Conservation (phyloP, 768 basidiomycete genomes). For the Termitomyces sp. region DNA sequence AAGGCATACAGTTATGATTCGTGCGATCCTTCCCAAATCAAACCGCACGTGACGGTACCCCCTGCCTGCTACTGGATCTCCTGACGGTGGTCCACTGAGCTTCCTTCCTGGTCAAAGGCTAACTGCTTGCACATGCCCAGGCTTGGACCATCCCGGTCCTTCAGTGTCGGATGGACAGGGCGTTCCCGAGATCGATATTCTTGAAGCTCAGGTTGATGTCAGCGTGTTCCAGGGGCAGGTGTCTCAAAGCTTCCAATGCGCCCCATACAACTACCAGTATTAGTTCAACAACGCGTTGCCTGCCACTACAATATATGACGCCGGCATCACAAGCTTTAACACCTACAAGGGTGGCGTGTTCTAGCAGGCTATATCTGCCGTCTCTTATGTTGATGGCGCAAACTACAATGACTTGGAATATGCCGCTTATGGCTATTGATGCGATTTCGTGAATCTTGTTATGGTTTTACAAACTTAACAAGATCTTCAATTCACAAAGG, state of each 20-base stretch:
- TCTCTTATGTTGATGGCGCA: constrained; percentile 48
- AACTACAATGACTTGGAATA: constrained; percentile 54
- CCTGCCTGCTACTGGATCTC: constrained; percentile 51
- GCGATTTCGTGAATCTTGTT: too few species aligned
- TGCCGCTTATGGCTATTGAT: constrained; percentile 62
- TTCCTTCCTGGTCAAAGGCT: constrained; percentile 82
- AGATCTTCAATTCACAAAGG: too few species aligned
- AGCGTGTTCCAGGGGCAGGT: constrained; percentile 50
- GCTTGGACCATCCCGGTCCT: constrained; percentile 87
- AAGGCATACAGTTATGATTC: constrained; percentile 78
- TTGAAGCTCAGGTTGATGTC: constrained; percentile 76
- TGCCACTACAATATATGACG: constrained; percentile 49
- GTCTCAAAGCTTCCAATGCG: constrained; percentile 77
- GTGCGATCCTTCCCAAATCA: constrained; percentile 86
- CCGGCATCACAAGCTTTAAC: constrained; percentile 50
- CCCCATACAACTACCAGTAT: constrained; percentile 74
- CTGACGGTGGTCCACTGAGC: constrained; percentile 53
- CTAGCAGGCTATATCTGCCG: constrained; percentile 72
- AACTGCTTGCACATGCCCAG: constrained; percentile 84
- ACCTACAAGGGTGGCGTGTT: constrained; percentile 62
- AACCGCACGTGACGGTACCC: constrained; percentile 48
- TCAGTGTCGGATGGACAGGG: constrained; percentile 59
- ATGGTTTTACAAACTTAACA: too few species aligned
- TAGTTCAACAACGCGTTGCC: constrained; percentile 49
- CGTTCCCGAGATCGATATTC: constrained; percentile 89